Evolutionary conservation across 257 asterid genomes (phyloP).

Genomic region (Anisodus tanguticus): DNA sequence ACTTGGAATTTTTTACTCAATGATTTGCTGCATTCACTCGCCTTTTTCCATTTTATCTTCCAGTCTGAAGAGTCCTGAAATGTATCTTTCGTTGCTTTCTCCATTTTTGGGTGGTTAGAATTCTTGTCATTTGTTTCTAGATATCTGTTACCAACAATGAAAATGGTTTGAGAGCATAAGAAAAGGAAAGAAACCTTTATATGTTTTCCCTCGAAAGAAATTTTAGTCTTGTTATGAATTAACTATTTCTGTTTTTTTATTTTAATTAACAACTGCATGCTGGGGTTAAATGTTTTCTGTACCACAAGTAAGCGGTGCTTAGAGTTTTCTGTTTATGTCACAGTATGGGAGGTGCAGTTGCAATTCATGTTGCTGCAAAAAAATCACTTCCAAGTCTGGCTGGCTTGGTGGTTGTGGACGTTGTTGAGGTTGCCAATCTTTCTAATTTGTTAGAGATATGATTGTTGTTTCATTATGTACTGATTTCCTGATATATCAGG

Average conservation of each 20-base stretch:
- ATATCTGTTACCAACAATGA: background rate
- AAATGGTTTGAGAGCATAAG: conserved; percentile 21
- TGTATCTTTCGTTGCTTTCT: background rate
- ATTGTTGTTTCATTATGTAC: conserved; percentile 5
- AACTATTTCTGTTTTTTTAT: background rate
- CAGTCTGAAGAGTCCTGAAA: conserved; percentile 8
- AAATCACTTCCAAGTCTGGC: conserved; percentile 79
- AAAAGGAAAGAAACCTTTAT: background rate
- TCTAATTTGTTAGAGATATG: background rate
- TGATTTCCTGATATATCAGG: conserved; percentile 59
- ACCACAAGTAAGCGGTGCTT: background rate
- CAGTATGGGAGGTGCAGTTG: conserved; percentile 98
- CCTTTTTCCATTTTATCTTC: conserved; percentile 11
- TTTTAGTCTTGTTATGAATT: background rate
- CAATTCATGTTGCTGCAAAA: conserved; percentile 83
- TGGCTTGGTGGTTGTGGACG: conserved; percentile 92
- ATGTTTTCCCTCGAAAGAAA: background rate
- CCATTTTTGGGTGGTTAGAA: conserved; percentile 1
- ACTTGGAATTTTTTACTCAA: conserved; percentile 11
- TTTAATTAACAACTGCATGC: background rate
- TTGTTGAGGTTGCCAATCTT: conserved; percentile 78
- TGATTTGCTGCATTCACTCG: background rate
- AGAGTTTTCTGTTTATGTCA: conserved; percentile 27
- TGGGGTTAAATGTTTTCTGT: conserved; percentile 16
- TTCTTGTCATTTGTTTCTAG: conserved; percentile 14